Conservation (phyloP, 495 filamentous ascomycete species). For the Penicillium soppii region DNA sequence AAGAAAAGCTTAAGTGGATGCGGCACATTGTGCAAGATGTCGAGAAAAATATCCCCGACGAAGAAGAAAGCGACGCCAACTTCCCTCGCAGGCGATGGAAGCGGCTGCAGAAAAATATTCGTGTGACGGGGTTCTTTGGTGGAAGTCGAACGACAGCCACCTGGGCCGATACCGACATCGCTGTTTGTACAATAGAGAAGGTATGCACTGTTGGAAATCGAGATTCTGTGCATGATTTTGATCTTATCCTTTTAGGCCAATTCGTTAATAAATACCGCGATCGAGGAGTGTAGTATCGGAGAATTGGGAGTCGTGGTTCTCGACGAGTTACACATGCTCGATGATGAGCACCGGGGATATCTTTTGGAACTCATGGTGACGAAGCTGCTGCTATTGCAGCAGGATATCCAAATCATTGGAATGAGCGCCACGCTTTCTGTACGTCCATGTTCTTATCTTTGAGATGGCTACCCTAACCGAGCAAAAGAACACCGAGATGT, state of each 20-base stretch:
- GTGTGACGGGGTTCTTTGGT: constrained; percentile 73
- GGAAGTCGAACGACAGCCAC: constrained; percentile 63
- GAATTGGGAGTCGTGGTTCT: constrained; percentile 68
- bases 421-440: constrained; percentile 83
- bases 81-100: constrained; percentile 34
- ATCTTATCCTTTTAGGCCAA: constrained; percentile 61
- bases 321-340: constrained; percentile 82
- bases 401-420: constrained; percentile 71
- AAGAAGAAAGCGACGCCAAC: constrained; percentile 17
- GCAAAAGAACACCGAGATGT: constrained; percentile 61
- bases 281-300: constrained; percentile 68
- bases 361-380: constrained; percentile 78
- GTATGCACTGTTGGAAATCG: constrained; percentile 34
- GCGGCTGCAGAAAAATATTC: constrained; percentile 42
- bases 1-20: constrained; percentile 80
- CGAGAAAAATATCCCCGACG: constrained; percentile 40
- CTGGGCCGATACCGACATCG: constrained; percentile 78
- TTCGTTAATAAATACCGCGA: constrained; percentile 70
- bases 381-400: constrained; percentile 68
- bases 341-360: constrained; percentile 77
- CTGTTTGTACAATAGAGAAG: constrained; percentile 83
- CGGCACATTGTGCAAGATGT: constrained; percentile 67
- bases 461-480: constrained; percentile 14
- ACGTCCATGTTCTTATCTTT: constrained; percentile 15
- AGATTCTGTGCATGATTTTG: neutral